Conservation (phyloP, 495 filamentous ascomycete genomes). For the Thozetella sp. region DNA sequence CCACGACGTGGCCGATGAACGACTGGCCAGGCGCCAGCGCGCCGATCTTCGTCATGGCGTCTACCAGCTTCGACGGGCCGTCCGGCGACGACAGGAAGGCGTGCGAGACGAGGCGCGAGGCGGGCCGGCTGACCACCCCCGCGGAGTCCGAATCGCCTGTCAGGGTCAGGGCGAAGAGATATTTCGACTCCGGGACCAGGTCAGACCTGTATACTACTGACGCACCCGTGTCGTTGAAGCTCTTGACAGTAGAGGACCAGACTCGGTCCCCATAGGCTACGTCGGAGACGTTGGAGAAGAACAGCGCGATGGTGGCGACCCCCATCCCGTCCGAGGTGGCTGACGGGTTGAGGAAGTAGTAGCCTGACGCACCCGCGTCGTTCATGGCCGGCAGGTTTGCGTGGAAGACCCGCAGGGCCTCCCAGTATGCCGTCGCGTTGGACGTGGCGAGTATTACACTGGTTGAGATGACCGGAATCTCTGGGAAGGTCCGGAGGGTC, state of each 20-base stretch:
- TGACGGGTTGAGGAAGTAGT: slow-evolving; percentile 27
- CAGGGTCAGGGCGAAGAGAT: slow-evolving; percentile 14
- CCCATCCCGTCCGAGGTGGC: slow-evolving; percentile 9
- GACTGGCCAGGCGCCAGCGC: slow-evolving; percentile 7
- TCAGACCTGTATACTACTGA: slow-evolving; percentile 10
- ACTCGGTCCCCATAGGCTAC: not conserved
- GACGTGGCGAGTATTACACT: slow-evolving; percentile 14
- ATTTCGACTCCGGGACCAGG: slow-evolving; percentile 19
- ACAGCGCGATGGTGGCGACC: slow-evolving; percentile 13
- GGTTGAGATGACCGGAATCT: slow-evolving; percentile 12
- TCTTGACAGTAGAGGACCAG: not conserved
- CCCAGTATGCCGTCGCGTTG: slow-evolving; percentile 37
- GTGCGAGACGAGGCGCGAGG: slow-evolving; percentile 31
- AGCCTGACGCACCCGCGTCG: slow-evolving; percentile 30
- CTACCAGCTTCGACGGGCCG: slow-evolving; percentile 18
- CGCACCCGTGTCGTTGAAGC: slow-evolving; percentile 17
- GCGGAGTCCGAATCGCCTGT: slow-evolving; percentile 20
- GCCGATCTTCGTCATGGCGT: slow-evolving; percentile 16
- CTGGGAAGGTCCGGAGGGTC: slow-evolving; percentile 33
- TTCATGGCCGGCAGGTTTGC: slow-evolving; percentile 25
- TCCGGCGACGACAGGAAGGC: slow-evolving; percentile 24
- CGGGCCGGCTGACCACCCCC: slow-evolving; percentile 14
- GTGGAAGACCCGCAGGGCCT: slow-evolving; percentile 23
- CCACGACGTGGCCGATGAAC: slow-evolving; percentile 27
- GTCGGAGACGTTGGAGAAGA: not conserved